Conservation (phyloP, 306 rosid species). For the Oxytropis ochrocephala region DNA sequence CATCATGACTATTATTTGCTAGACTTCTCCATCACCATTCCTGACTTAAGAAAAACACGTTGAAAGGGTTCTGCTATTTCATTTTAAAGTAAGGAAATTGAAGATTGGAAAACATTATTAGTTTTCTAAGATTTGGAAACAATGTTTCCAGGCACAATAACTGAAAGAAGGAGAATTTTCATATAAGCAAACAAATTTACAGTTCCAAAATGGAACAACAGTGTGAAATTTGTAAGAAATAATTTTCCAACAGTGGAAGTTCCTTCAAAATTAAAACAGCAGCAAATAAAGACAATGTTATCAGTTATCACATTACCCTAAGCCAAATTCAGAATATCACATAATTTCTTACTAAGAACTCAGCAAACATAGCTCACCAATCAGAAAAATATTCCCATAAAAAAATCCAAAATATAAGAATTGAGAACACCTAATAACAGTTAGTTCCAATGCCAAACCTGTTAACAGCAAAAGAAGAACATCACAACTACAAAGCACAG, state of each 20-base stretch:
- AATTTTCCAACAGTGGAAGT: background rate
- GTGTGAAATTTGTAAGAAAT: background rate
- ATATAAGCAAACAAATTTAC: background rate
- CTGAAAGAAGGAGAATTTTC: background rate
- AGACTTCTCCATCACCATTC: background rate
- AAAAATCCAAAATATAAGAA: background rate
- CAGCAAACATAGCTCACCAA: background rate
- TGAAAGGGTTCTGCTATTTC: background rate
- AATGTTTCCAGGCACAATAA: background rate
- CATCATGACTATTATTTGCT: background rate
- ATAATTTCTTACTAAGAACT: background rate
- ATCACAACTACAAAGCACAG: conserved; percentile 78
- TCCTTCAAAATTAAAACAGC: background rate
- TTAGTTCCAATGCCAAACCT: conserved; percentile 37
- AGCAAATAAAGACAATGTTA: background rate
- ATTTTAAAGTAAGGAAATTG: background rate
- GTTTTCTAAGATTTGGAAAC: background rate
- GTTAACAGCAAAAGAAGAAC: conserved; percentile 73
- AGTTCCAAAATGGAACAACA: background rate
- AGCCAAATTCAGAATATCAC: background rate
- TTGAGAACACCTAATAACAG: background rate
- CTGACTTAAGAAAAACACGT: background rate
- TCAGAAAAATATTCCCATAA: background rate
- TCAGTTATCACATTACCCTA: background rate
- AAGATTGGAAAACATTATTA: background rate